phyloP scores from a whole-genome alignment of 306 rosid genomes.

The Castanea crenata region DNA sequence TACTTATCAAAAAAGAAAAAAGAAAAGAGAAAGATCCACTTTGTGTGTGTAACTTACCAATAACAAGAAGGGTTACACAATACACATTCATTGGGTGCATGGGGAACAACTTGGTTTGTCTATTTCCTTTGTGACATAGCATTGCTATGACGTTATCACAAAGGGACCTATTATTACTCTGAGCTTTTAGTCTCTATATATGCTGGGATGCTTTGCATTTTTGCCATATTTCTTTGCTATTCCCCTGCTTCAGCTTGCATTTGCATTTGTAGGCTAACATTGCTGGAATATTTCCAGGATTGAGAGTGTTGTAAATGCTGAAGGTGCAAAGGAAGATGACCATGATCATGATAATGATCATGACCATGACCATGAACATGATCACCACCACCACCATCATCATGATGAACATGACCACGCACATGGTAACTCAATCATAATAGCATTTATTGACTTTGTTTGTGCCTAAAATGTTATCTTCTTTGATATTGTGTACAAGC shows the following conservation, averaged over 20 bases:
- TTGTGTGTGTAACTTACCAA: too few relatives aligned
- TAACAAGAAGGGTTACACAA: too few relatives aligned
- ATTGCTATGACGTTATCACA: not conserved
- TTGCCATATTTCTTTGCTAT: not conserved
- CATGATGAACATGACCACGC: slow-evolving; percentile 57
- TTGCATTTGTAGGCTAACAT: slow-evolving; percentile 22
- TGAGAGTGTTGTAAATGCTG: slow-evolving; percentile 66
- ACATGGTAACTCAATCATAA: slow-evolving; percentile 54
- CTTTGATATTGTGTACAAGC: not conserved
- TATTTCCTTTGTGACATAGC: not conserved
- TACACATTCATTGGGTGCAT: too few relatives aligned
- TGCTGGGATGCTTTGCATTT: slow-evolving; percentile 10
- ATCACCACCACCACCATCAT: slow-evolving; percentile 45
- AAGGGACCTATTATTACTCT: not conserved
- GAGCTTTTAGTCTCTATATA: not conserved
- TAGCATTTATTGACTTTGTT: not conserved
- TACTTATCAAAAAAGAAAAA: too few relatives aligned
- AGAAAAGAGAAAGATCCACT: too few relatives aligned
- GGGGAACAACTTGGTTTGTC: not conserved
- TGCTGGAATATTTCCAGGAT: slow-evolving; percentile 51
- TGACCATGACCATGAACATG: slow-evolving; percentile 52
- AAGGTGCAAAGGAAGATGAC: slow-evolving; percentile 57
- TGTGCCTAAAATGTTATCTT: slow-evolving; percentile 4
- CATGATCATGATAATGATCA: slow-evolving; percentile 37
- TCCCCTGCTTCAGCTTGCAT: slow-evolving; percentile 18